phyloP scores from a whole-genome alignment of 192 early-diverging fungal genomes.

The Podila horticola region DNA sequence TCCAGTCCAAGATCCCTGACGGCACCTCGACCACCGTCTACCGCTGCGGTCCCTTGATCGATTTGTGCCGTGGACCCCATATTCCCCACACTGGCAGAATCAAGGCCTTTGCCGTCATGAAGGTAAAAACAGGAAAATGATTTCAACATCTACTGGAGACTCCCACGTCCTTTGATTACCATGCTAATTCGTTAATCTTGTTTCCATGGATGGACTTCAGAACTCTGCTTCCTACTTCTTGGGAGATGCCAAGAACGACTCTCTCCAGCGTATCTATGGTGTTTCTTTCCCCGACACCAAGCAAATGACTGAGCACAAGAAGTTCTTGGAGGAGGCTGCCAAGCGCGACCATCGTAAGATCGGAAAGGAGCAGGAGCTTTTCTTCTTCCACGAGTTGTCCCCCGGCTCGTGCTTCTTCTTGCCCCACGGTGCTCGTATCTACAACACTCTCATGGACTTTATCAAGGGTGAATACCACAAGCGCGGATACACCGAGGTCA shows the following conservation, averaged over 20 bases:
- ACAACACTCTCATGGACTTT: slow-evolving; percentile 94
- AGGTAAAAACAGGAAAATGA: slow-evolving; percentile 55
- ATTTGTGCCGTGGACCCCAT: slow-evolving; percentile 96
- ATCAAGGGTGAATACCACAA: slow-evolving; percentile 90
- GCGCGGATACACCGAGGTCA: slow-evolving; percentile 96
- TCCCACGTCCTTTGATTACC: no score
- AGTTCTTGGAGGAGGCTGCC: slow-evolving; percentile 95
- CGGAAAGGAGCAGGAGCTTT: slow-evolving; percentile 97
- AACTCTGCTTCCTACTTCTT: slow-evolving; percentile 99
- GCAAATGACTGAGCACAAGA: slow-evolving; percentile 95
- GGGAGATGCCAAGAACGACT: slow-evolving; percentile 97
- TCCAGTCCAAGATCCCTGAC: slow-evolving; percentile 91
- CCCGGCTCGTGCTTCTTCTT: slow-evolving; percentile 95
- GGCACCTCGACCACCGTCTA: slow-evolving; percentile 96
- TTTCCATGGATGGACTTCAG: slow-evolving; percentile 31
- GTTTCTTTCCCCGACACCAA: slow-evolving; percentile 99
- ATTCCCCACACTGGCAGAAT: slow-evolving; percentile 94
- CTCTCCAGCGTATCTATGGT: slow-evolving; percentile 98
- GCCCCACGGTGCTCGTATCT: slow-evolving; percentile 96
- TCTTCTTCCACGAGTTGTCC: slow-evolving; percentile 96
- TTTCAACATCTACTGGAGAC: not conserved
- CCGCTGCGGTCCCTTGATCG: slow-evolving; percentile 97
- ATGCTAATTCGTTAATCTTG: no score
- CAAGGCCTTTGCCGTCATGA: slow-evolving; percentile 91
- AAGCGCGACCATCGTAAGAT: slow-evolving; percentile 98